phyloP scores from a whole-genome alignment of 495 filamentous ascomycete species.

The Penicillium manginii region DNA sequence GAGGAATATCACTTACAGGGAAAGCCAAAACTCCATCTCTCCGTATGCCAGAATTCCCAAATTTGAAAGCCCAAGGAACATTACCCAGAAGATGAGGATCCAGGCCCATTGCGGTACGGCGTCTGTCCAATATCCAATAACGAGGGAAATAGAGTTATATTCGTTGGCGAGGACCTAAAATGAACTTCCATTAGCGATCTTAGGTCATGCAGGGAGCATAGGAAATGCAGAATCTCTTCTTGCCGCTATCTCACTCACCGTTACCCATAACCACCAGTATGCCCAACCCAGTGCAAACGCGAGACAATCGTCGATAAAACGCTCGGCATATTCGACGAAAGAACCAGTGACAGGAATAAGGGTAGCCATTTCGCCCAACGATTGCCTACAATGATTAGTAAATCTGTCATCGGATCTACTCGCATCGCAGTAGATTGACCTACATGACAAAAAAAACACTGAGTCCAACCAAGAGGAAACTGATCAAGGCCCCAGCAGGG shows the following conservation, averaged over 20 bases:
- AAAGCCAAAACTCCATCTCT: slow-evolving; percentile 58
- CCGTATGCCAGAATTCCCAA: slow-evolving; percentile 69
- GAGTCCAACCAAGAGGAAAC: slow-evolving; percentile 63
- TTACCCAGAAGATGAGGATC: slow-evolving; percentile 68
- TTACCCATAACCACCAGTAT: slow-evolving; percentile 65
- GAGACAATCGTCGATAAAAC: slow-evolving; percentile 58
- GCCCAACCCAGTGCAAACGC: slow-evolving; percentile 59
- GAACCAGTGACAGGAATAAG: slow-evolving; percentile 57
- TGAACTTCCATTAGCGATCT: not conserved
- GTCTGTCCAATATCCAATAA: slow-evolving; percentile 45
- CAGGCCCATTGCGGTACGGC: slow-evolving; percentile 57
- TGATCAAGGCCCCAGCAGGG: slow-evolving; percentile 65
- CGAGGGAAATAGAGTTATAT: slow-evolving; percentile 53
- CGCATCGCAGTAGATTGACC: not conserved
- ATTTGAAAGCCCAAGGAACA: slow-evolving; percentile 46
- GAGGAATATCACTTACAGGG: slow-evolving; percentile 24
- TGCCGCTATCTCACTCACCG: slow-evolving; percentile 26
- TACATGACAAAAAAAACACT: slow-evolving; percentile 67
- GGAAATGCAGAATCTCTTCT: not conserved
- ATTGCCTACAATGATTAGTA: slow-evolving; percentile 40
- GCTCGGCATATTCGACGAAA: slow-evolving; percentile 59
- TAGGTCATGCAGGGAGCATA: not conserved
- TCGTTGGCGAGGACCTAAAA: slow-evolving; percentile 51
- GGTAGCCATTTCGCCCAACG: slow-evolving; percentile 61
- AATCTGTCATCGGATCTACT: not conserved